Evolutionary conservation across 441 rosid genomes (phyloP).

Genomic region (Gossypium laxum): DNA sequence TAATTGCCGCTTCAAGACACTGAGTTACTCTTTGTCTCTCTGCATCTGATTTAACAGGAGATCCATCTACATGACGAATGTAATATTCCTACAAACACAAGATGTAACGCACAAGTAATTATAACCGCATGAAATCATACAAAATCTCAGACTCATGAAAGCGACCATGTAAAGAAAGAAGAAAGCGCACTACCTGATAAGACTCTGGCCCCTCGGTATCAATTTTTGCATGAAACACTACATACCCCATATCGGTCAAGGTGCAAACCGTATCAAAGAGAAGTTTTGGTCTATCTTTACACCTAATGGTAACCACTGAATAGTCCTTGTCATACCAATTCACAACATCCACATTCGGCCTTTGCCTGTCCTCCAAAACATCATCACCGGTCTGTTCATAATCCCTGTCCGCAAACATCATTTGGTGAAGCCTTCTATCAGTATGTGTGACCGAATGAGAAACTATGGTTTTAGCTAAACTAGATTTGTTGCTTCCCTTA

Average conservation of each 20-base stretch:
- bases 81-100: conserved; percentile 53
- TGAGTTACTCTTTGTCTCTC: conserved; percentile 76
- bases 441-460: conserved; percentile 55
- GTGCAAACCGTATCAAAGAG: conserved; percentile 79
- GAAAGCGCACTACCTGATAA: conserved; percentile 46
- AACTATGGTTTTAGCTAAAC: conserved; percentile 58
- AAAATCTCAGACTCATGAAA: background rate
- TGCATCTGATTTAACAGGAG: conserved; percentile 81
- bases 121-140: background rate
- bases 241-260: conserved; percentile 85
- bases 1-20: conserved; percentile 83
- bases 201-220: conserved; percentile 60
- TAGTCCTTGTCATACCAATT: conserved; percentile 76
- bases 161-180: background rate
- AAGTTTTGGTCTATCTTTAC: conserved; percentile 90
- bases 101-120: background rate
- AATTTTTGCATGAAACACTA: conserved; percentile 81
- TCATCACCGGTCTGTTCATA: conserved; percentile 45
- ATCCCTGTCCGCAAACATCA: conserved; percentile 95
- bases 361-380: conserved; percentile 41
- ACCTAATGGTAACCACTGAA: conserved; percentile 61
- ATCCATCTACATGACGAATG: conserved; percentile 77
- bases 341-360: conserved; percentile 64
- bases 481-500: conserved; percentile 59
- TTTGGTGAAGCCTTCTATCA: conserved; percentile 88